These are phyloP conservation scores for Pseudonectria buxi DNA, from an alignment of 2,329 filamentous ascomycete genomes.

Conservation along the genomic window DNA sequence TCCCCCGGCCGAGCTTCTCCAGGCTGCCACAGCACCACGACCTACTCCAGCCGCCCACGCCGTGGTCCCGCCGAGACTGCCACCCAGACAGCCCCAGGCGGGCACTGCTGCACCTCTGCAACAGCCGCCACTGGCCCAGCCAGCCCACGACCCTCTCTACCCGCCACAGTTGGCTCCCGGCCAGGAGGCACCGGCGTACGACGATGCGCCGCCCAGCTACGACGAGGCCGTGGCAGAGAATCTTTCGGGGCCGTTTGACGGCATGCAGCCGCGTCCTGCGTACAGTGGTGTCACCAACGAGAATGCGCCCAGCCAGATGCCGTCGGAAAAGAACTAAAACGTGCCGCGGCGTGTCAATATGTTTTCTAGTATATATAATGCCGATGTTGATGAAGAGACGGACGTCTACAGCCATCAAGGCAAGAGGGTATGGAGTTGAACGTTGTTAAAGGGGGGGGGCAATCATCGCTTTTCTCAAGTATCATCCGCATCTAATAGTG, in stretches of 20 bases:
- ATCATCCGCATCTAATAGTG: too few species aligned
- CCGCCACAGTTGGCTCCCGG: conserved; percentile 46
- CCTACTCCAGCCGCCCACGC: conserved; percentile 33
- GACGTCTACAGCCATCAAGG: too few species aligned
- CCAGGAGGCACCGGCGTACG: conserved; percentile 42
- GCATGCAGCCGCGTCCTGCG: conserved; percentile 50
- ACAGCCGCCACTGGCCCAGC: conserved; percentile 19
- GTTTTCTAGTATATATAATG: conserved; percentile 4
- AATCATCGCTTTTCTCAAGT: too few species aligned
- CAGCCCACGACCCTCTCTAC: conserved; percentile 44
- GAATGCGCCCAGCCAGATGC: conserved; percentile 48
- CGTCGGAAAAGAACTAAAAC: conserved; percentile 32
- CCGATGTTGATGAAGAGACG: conserved; percentile 1
- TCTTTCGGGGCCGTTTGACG: conserved; percentile 63
- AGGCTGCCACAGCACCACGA: conserved; percentile 40
- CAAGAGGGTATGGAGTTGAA: too few species aligned
- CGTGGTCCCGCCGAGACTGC: conserved; percentile 28
- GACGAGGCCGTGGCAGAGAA: conserved; percentile 84
- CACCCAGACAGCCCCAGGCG: conserved; percentile 22
- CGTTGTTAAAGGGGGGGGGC: too few species aligned
- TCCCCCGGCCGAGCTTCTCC: conserved; percentile 69
- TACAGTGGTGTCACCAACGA: conserved; percentile 60
- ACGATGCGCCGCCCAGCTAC: conserved; percentile 89
- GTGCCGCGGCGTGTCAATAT: background rate
- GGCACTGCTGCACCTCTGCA: conserved; percentile 17